Base-by-base conservation (phyloP, 2,329 filamentous ascomycete species). In the Ustilaginoidea virens region DNA sequence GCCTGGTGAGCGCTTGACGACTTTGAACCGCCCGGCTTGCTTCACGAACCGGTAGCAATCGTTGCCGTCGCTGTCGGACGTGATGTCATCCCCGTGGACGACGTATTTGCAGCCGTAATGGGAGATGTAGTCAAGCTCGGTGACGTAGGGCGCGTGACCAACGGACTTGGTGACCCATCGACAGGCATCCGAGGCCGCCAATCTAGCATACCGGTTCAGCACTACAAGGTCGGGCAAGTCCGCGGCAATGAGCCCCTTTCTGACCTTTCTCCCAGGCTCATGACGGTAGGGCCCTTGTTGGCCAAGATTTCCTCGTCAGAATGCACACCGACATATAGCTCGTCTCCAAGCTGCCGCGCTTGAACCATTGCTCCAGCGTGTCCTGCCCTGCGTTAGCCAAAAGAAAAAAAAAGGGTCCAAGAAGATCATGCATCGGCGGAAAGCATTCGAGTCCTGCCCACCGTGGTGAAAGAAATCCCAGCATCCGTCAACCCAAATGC, bases 391-490 rank as follows among this genome's bases (percentile, higher is more conserved):
- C 23, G 17, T 26, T 22, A 29, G 25, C 21, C 16, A n/a, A n/a
- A n/a, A n/a, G n/a, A n/a, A n/a, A n/a, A n/a, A n/a, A n/a, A n/a
- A n/a, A n/a, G n/a, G n/a, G n/a, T 12, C 10, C 11, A 15, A 8
- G 20, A 15, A 13, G n/a, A 24, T 20, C 14, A 18, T 24, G 21
- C 5, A 15, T 4, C 3, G 21, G 2, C 24, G 24, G 7, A 20
- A 17, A n/a, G 4, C 11, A 12, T 23, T 4, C 15, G 8, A 9
- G 17, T 27, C 14, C 12, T 11, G 43, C 59, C 40, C 54, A 83
- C 81, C 90, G 52, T 96, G 90, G 53, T 98, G 90, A 58, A 86
- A 92, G 58, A 98, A 98, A 61, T 98, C 90, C 60, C 94, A 98
- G 65, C 90, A 98, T 37, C 90, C 90, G 52, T 98, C 90, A 16